Percentiles rank a stretch among this genome's conserved stretches.
phyloP scores from a whole-genome alignment of 371 early-diverging fungal species.

The Circinella minor region DNA sequence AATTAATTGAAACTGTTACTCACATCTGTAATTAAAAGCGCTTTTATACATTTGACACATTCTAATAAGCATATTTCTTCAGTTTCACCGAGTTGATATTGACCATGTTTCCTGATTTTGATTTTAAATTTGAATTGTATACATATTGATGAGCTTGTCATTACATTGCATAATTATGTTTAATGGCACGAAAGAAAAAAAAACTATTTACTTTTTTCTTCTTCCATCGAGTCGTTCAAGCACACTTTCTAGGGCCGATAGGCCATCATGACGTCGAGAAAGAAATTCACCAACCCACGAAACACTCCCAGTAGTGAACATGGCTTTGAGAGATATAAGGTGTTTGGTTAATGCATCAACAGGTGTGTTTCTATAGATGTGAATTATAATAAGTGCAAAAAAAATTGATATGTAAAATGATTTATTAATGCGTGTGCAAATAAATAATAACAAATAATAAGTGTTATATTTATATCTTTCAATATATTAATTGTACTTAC shows the following conservation, averaged over 20 bases:
- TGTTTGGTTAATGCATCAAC: conserved; percentile 53
- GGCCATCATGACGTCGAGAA: conserved; percentile 49
- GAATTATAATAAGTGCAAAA: neutral
- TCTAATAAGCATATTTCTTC: conserved; percentile 52
- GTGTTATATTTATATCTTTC: neutral
- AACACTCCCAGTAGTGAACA: conserved; percentile 53
- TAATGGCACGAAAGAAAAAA: neutral
- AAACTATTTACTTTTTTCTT: conserved; percentile 47
- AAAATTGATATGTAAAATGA: too few species aligned
- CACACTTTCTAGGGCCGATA: conserved; percentile 58
- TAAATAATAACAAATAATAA: too few species aligned
- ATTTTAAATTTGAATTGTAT: neutral
- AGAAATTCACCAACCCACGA: conserved; percentile 68
- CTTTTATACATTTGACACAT: conserved; percentile 64
- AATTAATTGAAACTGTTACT: neutral
- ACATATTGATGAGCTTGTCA: neutral
- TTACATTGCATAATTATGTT: neutral
- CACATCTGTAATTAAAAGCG: conserved; percentile 64
- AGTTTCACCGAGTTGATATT: conserved; percentile 6
- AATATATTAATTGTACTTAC: conserved; percentile 15
- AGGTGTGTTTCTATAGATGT: conserved; percentile 34
- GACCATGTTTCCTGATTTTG: neutral
- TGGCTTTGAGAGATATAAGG: conserved; percentile 53
- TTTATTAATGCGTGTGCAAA: too few species aligned
- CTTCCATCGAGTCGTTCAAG: conserved; percentile 52